phyloP scores from a whole-genome alignment of 2,329 filamentous ascomycete genomes.

The Curvularia verruculosa region DNA sequence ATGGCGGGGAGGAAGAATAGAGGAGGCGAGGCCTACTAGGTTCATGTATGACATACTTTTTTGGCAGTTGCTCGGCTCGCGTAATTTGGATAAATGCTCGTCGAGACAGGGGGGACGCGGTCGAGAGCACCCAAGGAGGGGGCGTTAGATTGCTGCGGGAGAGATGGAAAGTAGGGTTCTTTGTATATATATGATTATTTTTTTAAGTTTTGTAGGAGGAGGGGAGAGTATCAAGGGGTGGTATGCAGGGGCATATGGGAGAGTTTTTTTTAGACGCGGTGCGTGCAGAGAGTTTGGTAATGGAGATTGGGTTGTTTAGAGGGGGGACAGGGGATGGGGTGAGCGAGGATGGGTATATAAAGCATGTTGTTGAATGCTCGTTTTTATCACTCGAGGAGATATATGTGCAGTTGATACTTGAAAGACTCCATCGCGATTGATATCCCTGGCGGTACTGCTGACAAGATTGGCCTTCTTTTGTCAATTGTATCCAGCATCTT shows the following conservation, averaged over 20 bases:
- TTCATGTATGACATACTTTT: background rate
- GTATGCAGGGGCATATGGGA: background rate
- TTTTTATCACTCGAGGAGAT: too few species aligned
- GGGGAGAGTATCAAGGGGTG: background rate
- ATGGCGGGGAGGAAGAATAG: too few species aligned
- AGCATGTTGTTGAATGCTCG: too few species aligned
- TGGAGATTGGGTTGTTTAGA: background rate
- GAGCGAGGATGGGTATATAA: background rate
- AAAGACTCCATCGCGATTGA: background rate
- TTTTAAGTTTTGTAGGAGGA: background rate
- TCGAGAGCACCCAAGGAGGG: constrained; percentile 15
- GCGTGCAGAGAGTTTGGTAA: background rate
- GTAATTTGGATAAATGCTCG: constrained; percentile 28
- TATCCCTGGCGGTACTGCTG: background rate
- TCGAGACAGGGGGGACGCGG: constrained; percentile 11
- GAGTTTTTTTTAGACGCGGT: background rate
- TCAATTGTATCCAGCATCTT: background rate
- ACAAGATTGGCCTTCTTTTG: background rate
- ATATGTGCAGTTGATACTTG: background rate
- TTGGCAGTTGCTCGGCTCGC: constrained; percentile 9
- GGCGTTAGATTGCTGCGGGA: background rate
- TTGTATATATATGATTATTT: too few species aligned
- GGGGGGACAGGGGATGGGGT: background rate
- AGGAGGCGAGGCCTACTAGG: too few species aligned
- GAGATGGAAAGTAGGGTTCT: background rate